Evolutionary conservation across 2,329 filamentous ascomycete species (phyloP).

Genomic region (Eutypa lata): DNA sequence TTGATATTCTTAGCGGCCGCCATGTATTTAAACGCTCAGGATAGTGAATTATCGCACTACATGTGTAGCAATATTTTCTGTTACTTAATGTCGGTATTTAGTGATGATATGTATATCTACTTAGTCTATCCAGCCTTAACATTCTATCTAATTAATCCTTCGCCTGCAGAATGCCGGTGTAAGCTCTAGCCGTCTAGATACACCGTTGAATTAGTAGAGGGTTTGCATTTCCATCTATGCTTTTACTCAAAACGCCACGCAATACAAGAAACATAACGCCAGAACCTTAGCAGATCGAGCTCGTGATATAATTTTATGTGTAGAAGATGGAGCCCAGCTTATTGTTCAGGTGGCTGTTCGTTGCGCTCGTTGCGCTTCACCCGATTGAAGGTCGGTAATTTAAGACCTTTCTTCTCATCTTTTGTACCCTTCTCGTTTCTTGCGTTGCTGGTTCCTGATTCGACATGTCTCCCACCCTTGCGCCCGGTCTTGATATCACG

Average conservation of each 20-base stretch:
- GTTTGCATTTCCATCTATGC: not conserved
- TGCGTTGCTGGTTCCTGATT: constrained; percentile 2
- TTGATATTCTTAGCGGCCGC: too few species aligned
- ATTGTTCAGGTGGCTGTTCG: not conserved
- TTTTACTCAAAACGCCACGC: not conserved
- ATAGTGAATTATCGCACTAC: too few species aligned
- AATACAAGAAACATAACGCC: not conserved
- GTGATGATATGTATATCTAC: not conserved
- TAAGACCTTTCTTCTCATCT: not conserved
- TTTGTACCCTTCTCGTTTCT: not conserved
- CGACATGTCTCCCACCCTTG: constrained; percentile 20
- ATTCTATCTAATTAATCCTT: not conserved
- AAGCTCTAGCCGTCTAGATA: not conserved
- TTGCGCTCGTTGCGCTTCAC: not conserved
- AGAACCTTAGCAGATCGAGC: not conserved
- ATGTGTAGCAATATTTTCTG: too few species aligned
- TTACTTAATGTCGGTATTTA: too few species aligned
- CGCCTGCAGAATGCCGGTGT: not conserved
- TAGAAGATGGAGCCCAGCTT: too few species aligned
- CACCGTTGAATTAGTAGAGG: not conserved
- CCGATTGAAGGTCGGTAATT: not conserved
- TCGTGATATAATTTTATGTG: not conserved
- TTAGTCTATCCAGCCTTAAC: not conserved
- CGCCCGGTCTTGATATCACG: constrained; percentile 46
- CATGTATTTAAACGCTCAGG: too few species aligned